Conservation (phyloP, 352 stramenopile genomes). For the Globisporangium barbulae region DNA sequence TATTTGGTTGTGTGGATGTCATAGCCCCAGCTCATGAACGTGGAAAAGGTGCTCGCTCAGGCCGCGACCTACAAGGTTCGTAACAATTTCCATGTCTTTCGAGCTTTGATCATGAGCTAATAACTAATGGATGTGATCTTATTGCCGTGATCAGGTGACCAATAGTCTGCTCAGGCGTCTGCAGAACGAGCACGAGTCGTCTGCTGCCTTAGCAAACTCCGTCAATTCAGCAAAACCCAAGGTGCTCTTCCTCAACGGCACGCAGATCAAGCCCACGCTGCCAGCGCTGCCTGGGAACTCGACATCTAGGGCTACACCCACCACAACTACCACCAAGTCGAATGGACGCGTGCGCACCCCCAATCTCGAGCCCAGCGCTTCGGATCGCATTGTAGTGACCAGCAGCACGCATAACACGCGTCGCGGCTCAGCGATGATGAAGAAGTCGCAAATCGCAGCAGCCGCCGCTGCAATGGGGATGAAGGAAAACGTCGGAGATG, state of each 20-base stretch:
- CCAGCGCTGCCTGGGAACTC: background rate
- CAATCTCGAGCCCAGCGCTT: constrained; percentile 3
- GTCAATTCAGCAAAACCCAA: background rate
- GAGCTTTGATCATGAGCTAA: background rate
- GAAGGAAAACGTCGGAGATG: background rate
- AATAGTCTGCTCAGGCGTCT: constrained; percentile 1
- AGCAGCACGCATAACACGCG: constrained; percentile 4
- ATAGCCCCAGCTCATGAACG: constrained; percentile 5
- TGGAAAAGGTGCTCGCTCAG: background rate
- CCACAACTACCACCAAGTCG: constrained; percentile 2
- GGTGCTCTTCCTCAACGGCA: background rate
- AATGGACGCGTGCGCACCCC: background rate
- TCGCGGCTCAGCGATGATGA: constrained; percentile 5
- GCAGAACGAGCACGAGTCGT: background rate
- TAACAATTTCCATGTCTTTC: too few relatives aligned
- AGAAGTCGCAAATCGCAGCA: constrained; percentile 8
- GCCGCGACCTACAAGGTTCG: constrained; percentile 11
- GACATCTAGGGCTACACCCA: background rate
- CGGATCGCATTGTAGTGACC: background rate
- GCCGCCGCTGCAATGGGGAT: background rate
- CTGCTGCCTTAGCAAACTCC: background rate
- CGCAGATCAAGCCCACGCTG: background rate
- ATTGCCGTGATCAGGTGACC: background rate
- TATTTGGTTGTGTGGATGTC: background rate
- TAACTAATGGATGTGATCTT: background rate